Percentiles rank a stretch among this genome's conserved stretches.
These are phyloP conservation scores for Oenanthe javanica DNA, from an alignment of 140 eudicot species.

Conservation along the genomic window DNA sequence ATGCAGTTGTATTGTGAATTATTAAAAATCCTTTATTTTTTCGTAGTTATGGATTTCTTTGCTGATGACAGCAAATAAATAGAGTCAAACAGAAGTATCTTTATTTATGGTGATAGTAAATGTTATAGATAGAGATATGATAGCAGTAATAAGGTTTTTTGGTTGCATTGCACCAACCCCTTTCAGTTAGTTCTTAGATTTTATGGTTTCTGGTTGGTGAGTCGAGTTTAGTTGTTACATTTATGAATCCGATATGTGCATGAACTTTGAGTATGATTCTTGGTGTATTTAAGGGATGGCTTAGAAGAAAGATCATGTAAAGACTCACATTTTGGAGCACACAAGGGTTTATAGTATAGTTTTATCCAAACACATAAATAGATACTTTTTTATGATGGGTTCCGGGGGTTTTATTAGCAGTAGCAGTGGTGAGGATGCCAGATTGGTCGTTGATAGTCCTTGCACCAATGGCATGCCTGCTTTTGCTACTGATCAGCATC, in stretches of 20 bases:
- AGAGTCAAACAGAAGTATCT: slow-evolving; percentile 32
- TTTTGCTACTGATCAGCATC: slow-evolving; percentile 47
- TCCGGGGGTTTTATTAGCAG: slow-evolving; percentile 54
- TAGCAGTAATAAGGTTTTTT: slow-evolving; percentile 31
- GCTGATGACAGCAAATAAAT: slow-evolving; percentile 34
- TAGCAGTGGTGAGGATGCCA: slow-evolving; percentile 40
- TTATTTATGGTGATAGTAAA: neutral
- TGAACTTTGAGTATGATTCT: slow-evolving; percentile 16
- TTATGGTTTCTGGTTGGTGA: slow-evolving; percentile 65
- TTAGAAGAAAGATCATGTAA: slow-evolving; percentile 26
- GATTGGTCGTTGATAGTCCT: slow-evolving; percentile 24
- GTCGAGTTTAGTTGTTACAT: neutral
- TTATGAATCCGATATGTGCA: neutral
- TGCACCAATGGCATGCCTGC: slow-evolving; percentile 26
- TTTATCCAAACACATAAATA: neutral
- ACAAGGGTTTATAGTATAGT: neutral
- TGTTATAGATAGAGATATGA: slow-evolving; percentile 14
- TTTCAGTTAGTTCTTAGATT: slow-evolving; percentile 39
- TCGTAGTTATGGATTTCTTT: neutral
- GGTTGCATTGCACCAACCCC: slow-evolving; percentile 57
- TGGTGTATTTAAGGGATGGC: slow-evolving; percentile 6
- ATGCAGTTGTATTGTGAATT: neutral
- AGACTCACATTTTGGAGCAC: slow-evolving; percentile 19
- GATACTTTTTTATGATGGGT: slow-evolving; percentile 31
- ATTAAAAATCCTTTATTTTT: neutral